Base-by-base conservation (phyloP, 2,329 filamentous ascomycete species). In the Paradendryphiella salina region DNA sequence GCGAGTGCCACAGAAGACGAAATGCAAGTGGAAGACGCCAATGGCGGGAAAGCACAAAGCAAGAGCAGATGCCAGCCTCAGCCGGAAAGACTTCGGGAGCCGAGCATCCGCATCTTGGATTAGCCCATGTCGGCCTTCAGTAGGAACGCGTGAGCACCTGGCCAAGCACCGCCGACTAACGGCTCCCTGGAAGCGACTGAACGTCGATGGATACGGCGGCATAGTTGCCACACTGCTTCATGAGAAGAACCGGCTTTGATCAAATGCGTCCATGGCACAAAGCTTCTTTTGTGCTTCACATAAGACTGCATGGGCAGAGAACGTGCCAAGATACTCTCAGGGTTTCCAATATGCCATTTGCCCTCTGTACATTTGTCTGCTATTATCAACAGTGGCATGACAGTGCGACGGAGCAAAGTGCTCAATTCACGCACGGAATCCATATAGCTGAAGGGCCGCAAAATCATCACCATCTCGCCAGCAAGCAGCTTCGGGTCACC, bases 1-100 rank as follows among this genome's bases (percentile, higher is more conserved):
- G 49, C 49, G 44, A 52, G 33, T 41, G 34, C 38, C 37, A 33
- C 28, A 32, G 18, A 37, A 36, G 17, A 26, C 13, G 15, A 21
- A 38, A 44, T 35, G 26, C 20, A 17, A 13, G 31, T 21, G 46
- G 23, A 11, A 17, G 40, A n/a, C 40, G 31, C 10, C 10, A n/a
- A 31, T 34, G 14, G 20, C 15, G 40, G 20, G 29, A 23, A 33
- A 35, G 26, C 28, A 17, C 29, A 7, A 18, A 20, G 26, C 20
- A 47, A 41, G 29, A 47, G 43, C 15, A 51, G 31, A 9, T 37
- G 48, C 35, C 18, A 15, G 21, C 18, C 17, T 14, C 17, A 29
- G 31, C 13, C 28, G 28, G 40, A 23, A 36, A 31, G 31, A 37
- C 26, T n/a, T 36, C 32, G 43, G 35, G 4, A 47, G 33, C 31